Base-by-base conservation (phyloP, 2,329 filamentous ascomycete genomes). In the Neofusicoccum umdonicola region DNA sequence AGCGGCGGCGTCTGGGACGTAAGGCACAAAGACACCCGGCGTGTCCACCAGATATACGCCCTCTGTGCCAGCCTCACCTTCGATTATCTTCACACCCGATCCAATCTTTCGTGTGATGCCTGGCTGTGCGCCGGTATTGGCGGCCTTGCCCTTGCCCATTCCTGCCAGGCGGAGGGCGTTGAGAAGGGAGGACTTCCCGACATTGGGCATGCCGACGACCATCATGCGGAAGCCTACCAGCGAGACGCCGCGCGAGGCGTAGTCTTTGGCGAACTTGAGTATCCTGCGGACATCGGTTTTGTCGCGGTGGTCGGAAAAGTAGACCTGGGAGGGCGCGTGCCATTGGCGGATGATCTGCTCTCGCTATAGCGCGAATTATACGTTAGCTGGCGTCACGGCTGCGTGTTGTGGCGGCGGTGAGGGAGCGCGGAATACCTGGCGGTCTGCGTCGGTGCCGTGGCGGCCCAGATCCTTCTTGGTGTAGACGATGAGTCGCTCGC, bases 181-280 rank as follows among this genome's bases (percentile, higher is more conserved):
- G 47, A 99, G 86, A n/a, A 99, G 83, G 1, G 93, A 93, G 52
- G 92, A 96, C 79, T 99, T 99, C 41, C 95, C 95, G 0, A 97
- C 92, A 74, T 99, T 99, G 41, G 95, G 95, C 93, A 99, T 97
- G 63, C 95, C 95, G 13, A 98, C 93, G 0, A 98, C 87, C 76
- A 99, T 85, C 64, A 93, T 86, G 56, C 93, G 87, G 69, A 92
- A 85, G n/a, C 93, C 93, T 7, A 91, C 88, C n/a, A 98, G 79
- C 22, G 85, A 86, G 35, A 77, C 75, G 31, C 69, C 69, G 63
- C 78, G 73, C n/a, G 72, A 68, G 27, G 84, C 84, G 67, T 85
- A 80, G 3, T 78, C 72, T 65, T 83, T 83, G 63, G 88, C 79
- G 64, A 81, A 80, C 1, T 81, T 76, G 34, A 86, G 76, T n/a